Base-by-base conservation (phyloP, 2,329 filamentous ascomycete species). In the Aspergillus costaricaensis region DNA sequence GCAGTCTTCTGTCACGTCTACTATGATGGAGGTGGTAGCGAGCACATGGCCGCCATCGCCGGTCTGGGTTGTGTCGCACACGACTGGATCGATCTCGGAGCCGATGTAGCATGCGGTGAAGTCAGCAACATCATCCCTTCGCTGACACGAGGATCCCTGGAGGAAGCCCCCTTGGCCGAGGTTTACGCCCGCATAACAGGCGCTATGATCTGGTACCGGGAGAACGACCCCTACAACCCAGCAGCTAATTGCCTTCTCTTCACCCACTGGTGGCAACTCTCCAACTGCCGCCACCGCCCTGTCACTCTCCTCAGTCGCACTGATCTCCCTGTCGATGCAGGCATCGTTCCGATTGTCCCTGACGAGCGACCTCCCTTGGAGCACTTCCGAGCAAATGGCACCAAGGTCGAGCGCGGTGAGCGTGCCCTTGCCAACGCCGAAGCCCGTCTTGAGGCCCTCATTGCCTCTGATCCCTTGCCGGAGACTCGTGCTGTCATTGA, bases 261-360 rank as follows among this genome's bases (percentile, higher is more conserved):
- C 49, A 52, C 49, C n/a, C 49, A 52, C 30, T 52, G 49, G 30
- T 52, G 49, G 49, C 49, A 52, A 5, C 49, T 52, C 30, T 27
- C 49, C 30, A 52, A 52, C 25, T 52, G 49, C 17, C 49, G 49
- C n/a, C 49, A 52, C 30, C 49, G 49, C 5, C 49, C 49, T 27
- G 21, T 52, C 17, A 52, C 49, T 17, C 49, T 52, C 49, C 49
- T 52, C n/a, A 30, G 30, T n/a, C 49, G 49, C n/a, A 52, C 49
- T 12, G 49, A 52, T 30, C 9, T 52, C 8, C 32, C 4, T 36
- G 27, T 38, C 25, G 49, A 30, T 3, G 27, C 49, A n/a, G 30
- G n/a, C 15, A 38, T 52, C 12, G n/a, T 9, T 3, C 27, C 49
- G 15, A 52, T 19, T 0, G 7, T 32, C 14, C 49, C 49, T 2